Percentiles rank a stretch among this genome's conserved stretches.
These are phyloP conservation scores for Sporobolomyces roseus DNA, from an alignment of 768 basidiomycete genomes.

Conservation along the genomic window DNA sequence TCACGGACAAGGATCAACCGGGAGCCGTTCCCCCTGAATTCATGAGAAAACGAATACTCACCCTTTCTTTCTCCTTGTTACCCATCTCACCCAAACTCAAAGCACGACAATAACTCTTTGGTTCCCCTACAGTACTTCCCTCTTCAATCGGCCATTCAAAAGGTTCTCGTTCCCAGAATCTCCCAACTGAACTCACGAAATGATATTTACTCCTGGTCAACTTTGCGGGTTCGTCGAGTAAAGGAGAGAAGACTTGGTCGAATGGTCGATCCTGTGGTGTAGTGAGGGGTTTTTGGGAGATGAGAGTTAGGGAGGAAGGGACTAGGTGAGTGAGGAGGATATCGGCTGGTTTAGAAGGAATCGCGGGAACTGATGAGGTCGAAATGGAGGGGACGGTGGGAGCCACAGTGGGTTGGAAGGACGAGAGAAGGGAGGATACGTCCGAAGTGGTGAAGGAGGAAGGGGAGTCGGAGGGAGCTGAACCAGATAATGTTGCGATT, in stretches of 20 bases:
- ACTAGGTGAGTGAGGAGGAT: constrained; percentile 75
- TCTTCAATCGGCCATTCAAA: constrained; percentile 67
- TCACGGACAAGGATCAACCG: not conserved
- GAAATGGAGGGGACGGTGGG: constrained; percentile 50
- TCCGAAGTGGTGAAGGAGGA: constrained; percentile 55
- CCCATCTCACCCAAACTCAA: constrained; percentile 87
- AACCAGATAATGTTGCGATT: too few species aligned
- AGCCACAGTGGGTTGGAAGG: constrained; percentile 59
- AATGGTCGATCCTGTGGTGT: constrained; percentile 50
- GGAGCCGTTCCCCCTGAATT: not conserved
- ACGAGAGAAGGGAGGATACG: constrained; percentile 38
- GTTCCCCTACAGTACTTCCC: constrained; percentile 52
- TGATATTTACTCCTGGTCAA: constrained; percentile 71
- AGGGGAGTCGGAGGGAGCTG: constrained; percentile 67
- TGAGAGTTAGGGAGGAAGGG: constrained; percentile 63
- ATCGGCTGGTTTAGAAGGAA: constrained; percentile 67
- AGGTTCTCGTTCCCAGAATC: constrained; percentile 95
- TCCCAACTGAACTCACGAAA: constrained; percentile 66
- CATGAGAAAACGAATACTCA: constrained; percentile 50
- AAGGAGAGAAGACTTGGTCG: constrained; percentile 52
- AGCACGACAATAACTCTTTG: constrained; percentile 57
- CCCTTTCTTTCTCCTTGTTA: constrained; percentile 69
- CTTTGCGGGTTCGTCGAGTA: constrained; percentile 63
- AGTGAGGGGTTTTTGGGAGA: constrained; percentile 60
- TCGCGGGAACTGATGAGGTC: constrained; percentile 57